Evolutionary conservation across 2,329 filamentous ascomycete species (phyloP), one percentile per base, ranked within the genome.

Genomic region (Cercospora nicotianae): DNA sequence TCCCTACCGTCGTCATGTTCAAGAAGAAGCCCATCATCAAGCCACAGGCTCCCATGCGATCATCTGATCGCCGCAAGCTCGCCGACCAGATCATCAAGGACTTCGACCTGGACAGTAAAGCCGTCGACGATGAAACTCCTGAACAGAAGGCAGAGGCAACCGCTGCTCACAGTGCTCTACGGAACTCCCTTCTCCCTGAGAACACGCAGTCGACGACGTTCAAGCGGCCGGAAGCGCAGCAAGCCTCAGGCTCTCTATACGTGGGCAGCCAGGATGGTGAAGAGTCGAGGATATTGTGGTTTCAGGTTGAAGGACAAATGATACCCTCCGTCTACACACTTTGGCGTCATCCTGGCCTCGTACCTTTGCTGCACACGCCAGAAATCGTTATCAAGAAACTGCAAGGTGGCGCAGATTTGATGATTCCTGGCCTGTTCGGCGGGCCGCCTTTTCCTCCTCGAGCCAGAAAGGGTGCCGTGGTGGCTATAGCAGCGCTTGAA

Each of bases 11-110:
- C 60, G 66, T 23, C 12, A 79, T 79, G 78, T 79, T 79, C 74
- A 79, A 79, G 67, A 79, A 79, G 73, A 79, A 79, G 68, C 77
- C 77, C 2, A 73, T 69, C 83, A 86, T 91, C 81, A 91, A 91
- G 80, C 87, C 89, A 18, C 81, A 89, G 12, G 84, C 88, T 3
- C 87, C 89, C 48, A 80, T 91, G 63, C 86, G 89, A 64, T 90
- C 88, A 5, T 90, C 88, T 2, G 89, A 91, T 74, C 85, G 89
- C 67, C 84, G 89, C 67, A 89, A 87, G 73, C 86, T 89, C 39
- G 89, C 89, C 60, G 88, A 90, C 74, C 84, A 88, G 72, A 89
- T 91, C 73, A 90, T 91, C 74, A 78, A 83, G 70, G 86, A 89
- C 39, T 82, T 89, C 68, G 60, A 72, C 31, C 65, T 53, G 23